Percentiles rank a stretch among this genome's conserved stretches.
These are phyloP conservation scores for Fusarium dimerum DNA, from an alignment of 2,329 filamentous ascomycete genomes.

Conservation along the genomic window DNA sequence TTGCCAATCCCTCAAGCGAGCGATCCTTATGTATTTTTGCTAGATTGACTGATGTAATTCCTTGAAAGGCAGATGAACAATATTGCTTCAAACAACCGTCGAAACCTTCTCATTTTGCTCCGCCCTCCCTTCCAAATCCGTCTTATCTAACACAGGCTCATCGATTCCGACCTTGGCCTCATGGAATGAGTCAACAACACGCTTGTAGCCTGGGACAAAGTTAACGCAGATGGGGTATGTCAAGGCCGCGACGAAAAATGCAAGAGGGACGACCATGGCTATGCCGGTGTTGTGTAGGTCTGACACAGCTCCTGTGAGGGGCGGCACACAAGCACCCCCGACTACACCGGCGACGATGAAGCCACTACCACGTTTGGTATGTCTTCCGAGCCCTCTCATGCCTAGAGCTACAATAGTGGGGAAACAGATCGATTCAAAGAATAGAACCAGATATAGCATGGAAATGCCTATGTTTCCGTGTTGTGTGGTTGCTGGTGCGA, in stretches of 20 bases:
- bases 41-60: not conserved
- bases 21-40: constrained; percentile 7
- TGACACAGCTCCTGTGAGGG: constrained; percentile 68
- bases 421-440: constrained; percentile 81
- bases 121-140: too few relatives aligned
- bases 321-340: constrained; percentile 73
- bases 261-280: constrained; percentile 67
- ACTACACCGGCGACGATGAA: constrained; percentile 69
- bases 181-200: constrained; percentile 61
- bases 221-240: constrained; percentile 64
- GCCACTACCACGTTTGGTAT: constrained; percentile 76
- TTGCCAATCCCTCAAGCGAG: too few relatives aligned
- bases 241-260: constrained; percentile 58
- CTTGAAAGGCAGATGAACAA: too few relatives aligned
- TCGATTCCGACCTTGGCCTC: constrained; percentile 45
- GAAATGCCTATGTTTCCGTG: constrained; percentile 50
- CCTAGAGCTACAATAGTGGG: constrained; percentile 78
- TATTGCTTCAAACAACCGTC: too few relatives aligned
- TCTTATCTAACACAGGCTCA: constrained; percentile 28
- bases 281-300: constrained; percentile 61
- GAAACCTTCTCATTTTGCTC: too few relatives aligned
- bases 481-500: constrained; percentile 49
- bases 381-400: constrained; percentile 72
- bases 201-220: constrained; percentile 64
- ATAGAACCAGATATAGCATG: constrained; percentile 70